Evolutionary conservation across 2,329 filamentous ascomycete genomes (phyloP).

Genomic region (Neopestalotiopsis clavispora): DNA sequence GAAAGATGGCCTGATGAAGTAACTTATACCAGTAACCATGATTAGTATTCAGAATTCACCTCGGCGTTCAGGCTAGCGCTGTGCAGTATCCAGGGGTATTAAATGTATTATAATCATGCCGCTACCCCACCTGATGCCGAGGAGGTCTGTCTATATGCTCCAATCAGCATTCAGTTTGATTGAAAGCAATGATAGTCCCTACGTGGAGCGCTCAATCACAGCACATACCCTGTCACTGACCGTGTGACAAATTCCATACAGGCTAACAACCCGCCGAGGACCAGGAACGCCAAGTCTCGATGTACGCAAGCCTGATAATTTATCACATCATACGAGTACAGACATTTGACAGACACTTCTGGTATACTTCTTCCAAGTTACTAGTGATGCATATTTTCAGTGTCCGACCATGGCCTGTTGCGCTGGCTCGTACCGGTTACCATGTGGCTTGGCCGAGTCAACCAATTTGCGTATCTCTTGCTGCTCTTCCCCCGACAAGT

Average conservation of each 20-base stretch:
- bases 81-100: no score
- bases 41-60: no score
- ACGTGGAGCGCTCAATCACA: no score
- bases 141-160: neutral
- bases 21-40: no score
- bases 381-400: no score
- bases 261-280: neutral
- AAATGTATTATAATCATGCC: neutral
- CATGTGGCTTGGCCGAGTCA: constrained; percentile 6
- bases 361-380: no score
- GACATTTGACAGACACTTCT: no score
- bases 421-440: no score
- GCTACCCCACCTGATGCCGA: neutral
- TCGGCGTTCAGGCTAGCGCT: neutral
- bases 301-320: no score
- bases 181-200: neutral
- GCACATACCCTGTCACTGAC: neutral
- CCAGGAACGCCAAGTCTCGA: neutral
- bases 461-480: constrained; percentile 33
- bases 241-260: neutral
- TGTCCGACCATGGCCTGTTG: no score
- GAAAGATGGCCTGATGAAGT: no score
- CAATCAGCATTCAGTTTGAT: neutral
- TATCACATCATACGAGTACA: no score
- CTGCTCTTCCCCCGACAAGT: constrained; percentile 39